phyloP scores from a whole-genome alignment of 208 protist genomes.

The Acanthamoeba royreba region DNA sequence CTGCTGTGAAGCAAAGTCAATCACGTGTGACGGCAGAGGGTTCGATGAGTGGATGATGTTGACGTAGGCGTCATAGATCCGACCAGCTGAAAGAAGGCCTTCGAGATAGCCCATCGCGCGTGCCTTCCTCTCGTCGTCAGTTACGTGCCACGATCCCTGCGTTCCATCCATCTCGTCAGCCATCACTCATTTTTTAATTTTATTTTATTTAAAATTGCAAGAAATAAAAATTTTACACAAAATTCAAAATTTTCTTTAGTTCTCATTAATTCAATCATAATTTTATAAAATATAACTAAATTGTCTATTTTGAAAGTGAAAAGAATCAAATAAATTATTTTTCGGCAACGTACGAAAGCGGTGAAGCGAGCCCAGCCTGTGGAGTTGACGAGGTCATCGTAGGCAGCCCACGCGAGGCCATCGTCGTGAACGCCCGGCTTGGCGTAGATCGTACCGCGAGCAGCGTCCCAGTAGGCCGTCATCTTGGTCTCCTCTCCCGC shows the following conservation, averaged over 20 bases:
- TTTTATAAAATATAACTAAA: too few relatives aligned
- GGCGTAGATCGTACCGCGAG: background rate
- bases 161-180: too few relatives aligned
- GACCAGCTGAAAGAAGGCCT: background rate
- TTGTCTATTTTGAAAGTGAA: too few relatives aligned
- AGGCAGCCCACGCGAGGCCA: background rate
- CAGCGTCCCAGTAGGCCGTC: background rate
- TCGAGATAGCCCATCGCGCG: background rate
- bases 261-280: too few relatives aligned
- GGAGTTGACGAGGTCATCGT: background rate
- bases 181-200: too few relatives aligned
- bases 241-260: too few relatives aligned
- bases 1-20: background rate
- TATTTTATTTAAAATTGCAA: too few relatives aligned
- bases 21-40: background rate
- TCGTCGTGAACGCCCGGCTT: background rate
- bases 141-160: background rate
- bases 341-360: background rate
- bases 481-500: too few relatives aligned
- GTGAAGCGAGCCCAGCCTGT: slow-evolving; percentile 1
- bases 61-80: slow-evolving; percentile 11
- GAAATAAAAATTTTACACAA: too few relatives aligned
- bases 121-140: background rate
- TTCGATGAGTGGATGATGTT: background rate
- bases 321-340: too few relatives aligned